Evolutionary conservation across 2,329 filamentous ascomycete species (phyloP), one percentile per base, ranked within the genome.

Genomic region (Trichoderma simmonsii): DNA sequence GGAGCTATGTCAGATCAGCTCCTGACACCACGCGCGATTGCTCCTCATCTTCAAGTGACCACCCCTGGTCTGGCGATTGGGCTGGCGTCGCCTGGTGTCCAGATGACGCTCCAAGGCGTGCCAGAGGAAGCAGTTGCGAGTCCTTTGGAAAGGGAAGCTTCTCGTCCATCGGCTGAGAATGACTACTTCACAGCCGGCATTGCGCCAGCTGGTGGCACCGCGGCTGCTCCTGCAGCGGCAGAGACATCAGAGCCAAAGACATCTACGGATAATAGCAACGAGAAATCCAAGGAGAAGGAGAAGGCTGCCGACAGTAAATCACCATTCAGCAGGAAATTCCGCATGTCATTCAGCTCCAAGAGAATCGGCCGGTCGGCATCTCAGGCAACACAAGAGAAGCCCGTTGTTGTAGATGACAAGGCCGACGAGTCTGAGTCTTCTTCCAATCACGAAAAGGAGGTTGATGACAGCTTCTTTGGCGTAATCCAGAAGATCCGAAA

Each of bases 321-420:
- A 2, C 84, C 93, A 6, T 97, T 97, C 79, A 90, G 92, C 57
- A 96, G 95, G 83, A 96, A 95, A 82, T 95, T 97, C 81, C 90
- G 92, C 62, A 92, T 93, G 89, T 90, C 91, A 0, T 94, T 95
- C 77, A 91, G 91, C 75, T 92, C 91, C 77, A 98, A 97, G 85
- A 97, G 97, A 81, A 86, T 95, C 15, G 90, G 90, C 14, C 89
- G 93, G 18, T 91, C 91, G 3, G 85, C 87, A 4, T 91, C 91
- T 4, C 80, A 81, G 59, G 78, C 80, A 6, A 88, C 88, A 0
- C 88, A 88, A 30, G 89, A 92, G 73, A 97, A 96, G 79, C 90
- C 93, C 0, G 88, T 88, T 1, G 86, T 90, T 1, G 86, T 90
- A 1, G 93, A 96, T 75, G 93, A 97, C 78, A 95, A 94, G 80